Percentiles rank a stretch among this genome's conserved stretches.
Conservation (phyloP, 202 grass and related monocot genomes). For the Schoenoplectus triqueter region DNA sequence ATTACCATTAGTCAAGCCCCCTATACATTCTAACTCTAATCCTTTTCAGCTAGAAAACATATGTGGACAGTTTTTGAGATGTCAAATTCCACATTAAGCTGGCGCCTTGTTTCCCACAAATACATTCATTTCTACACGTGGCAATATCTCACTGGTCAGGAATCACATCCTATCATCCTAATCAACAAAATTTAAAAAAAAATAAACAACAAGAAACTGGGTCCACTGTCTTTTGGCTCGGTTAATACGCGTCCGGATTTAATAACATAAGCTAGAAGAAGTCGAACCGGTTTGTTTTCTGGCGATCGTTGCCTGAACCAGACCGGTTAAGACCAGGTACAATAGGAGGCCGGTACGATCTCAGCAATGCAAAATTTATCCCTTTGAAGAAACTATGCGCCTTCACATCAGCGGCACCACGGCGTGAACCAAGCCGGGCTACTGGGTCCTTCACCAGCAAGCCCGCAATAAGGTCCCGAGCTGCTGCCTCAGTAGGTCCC, state of each 20-base stretch:
- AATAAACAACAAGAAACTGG: not conserved
- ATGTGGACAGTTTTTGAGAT: not conserved
- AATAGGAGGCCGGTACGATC: conserved; percentile 66
- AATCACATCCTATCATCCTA: not conserved
- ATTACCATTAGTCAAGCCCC: not conserved
- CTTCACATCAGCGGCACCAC: conserved; percentile 80
- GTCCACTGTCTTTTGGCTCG: conserved; percentile 8
- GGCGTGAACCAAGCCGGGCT: conserved; percentile 56
- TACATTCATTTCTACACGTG: conserved; percentile 16
- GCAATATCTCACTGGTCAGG: not conserved
- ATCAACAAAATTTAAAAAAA: not conserved
- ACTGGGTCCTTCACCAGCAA: conserved; percentile 78
- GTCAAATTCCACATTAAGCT: not conserved
- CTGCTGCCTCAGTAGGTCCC: conserved; percentile 37
- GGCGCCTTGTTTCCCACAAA: conserved; percentile 22
- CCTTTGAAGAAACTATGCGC: conserved; percentile 84
- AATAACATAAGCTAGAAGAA: conserved; percentile 49
- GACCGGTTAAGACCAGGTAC: conserved; percentile 58
- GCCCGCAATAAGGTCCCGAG: conserved; percentile 67
- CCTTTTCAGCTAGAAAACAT: conserved; percentile 30
- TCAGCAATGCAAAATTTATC: conserved; percentile 79
- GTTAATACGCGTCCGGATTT: conserved; percentile 34
- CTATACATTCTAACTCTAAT: conserved; percentile 39
- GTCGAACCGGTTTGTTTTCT: conserved; percentile 56
- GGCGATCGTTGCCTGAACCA: conserved; percentile 28